Conservation (phyloP, 2,329 filamentous ascomycete species). For the Ilyonectria sp. region DNA sequence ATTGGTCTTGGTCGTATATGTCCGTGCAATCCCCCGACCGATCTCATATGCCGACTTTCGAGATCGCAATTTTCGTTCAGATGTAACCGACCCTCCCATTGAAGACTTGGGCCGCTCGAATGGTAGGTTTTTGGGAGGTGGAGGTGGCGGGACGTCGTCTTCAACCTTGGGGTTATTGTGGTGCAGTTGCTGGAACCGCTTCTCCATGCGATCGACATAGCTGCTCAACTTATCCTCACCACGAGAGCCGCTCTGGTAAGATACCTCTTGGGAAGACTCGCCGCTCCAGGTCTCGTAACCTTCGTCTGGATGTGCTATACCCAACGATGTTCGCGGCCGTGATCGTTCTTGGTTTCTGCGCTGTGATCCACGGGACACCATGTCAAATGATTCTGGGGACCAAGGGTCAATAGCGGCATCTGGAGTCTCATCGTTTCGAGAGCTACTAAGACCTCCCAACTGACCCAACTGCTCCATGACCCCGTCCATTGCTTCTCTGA, state of each 20-base stretch:
- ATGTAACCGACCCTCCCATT: conserved; percentile 60
- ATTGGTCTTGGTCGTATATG: conserved; percentile 90
- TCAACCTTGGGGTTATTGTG: conserved; percentile 65
- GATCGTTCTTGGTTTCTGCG: conserved; percentile 45
- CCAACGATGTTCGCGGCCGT: conserved; percentile 80
- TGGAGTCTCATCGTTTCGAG: conserved; percentile 69
- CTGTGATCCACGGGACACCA: conserved; percentile 56
- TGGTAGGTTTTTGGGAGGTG: conserved; percentile 66
- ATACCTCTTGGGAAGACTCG: conserved; percentile 65
- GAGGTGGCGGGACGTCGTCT: conserved; percentile 71
- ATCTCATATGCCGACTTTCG: conserved; percentile 87
- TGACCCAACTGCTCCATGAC: conserved; percentile 96
- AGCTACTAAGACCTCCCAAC: conserved; percentile 71
- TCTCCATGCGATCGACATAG: conserved; percentile 95
- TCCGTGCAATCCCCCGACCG: conserved; percentile 79
- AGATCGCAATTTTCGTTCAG: conserved; percentile 67
- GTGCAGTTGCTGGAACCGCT: conserved; percentile 80
- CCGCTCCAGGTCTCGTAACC: conserved; percentile 73
- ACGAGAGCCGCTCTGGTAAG: conserved; percentile 57
- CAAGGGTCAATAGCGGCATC: conserved; percentile 79
- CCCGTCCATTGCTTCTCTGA: conserved; percentile 97
- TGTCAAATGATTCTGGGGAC: conserved; percentile 90
- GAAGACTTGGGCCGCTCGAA: conserved; percentile 73
- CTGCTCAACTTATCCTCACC: conserved; percentile 79
- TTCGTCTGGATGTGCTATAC: conserved; percentile 74